Conservation (phyloP, 352 stramenopile species). For the Blastocystis sp. region DNA sequence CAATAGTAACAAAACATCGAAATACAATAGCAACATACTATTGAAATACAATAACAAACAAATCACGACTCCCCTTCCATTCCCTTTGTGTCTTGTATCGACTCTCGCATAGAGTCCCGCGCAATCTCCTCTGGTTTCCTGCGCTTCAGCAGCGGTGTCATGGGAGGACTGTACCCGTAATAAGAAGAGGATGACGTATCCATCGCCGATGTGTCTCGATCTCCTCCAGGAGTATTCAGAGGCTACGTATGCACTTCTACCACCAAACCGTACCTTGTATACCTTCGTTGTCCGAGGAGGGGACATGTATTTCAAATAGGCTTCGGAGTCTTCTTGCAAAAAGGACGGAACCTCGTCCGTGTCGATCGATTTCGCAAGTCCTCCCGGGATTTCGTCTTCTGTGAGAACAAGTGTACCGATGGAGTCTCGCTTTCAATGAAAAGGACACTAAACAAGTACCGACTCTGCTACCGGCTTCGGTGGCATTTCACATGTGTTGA, state of each 20-base stretch:
- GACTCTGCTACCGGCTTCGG: too few species aligned
- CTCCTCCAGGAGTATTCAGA: constrained; percentile 24
- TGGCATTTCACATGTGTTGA: background rate
- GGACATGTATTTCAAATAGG: constrained; percentile 40
- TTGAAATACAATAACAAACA: too few species aligned
- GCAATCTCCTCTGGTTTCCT: background rate
- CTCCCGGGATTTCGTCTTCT: background rate
- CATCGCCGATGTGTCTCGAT: constrained; percentile 39
- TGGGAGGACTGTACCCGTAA: constrained; percentile 11
- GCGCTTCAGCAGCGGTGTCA: constrained; percentile 10
- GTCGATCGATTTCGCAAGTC: background rate
- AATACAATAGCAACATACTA: too few species aligned
- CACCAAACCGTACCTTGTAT: background rate
- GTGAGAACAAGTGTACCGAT: constrained; percentile 33
- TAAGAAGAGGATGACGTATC: constrained; percentile 34
- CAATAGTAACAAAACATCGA: too few species aligned
- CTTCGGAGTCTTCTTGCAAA: background rate
- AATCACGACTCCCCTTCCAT: background rate
- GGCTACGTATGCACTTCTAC: background rate
- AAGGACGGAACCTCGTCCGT: background rate
- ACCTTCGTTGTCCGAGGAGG: constrained; percentile 17
- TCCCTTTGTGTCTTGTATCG: too few species aligned
- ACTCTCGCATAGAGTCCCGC: background rate
- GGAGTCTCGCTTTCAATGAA: background rate
- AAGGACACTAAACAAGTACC: background rate